Base-by-base conservation (phyloP, 176 grass and related monocot species). In the Luzula sylvatica region DNA sequence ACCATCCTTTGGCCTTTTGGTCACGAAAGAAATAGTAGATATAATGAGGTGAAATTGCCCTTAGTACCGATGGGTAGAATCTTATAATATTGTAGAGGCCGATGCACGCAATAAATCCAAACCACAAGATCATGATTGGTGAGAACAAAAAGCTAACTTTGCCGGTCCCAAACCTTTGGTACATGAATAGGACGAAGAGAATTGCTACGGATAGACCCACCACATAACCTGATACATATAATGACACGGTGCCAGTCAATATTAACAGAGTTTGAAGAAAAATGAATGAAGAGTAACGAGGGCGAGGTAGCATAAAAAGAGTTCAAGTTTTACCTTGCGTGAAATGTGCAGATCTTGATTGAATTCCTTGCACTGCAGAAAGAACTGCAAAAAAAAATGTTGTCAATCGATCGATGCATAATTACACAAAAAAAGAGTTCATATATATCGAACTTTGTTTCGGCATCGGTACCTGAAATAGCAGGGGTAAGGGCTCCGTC, bases 331-430 rank as follows among this genome's bases (percentile, higher is more conserved):
- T 74, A 77, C 86, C 63, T 81, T 92, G 80, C 28, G 69, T 92
- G 46, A 92, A 84, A 1, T 47, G 73, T 13, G 76, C 27, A 26
- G 76, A 92, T 58, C 76, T 85, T 25, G 80, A 78, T 59, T 92
- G 86, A 63, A 92, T 81, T 77, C 86, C 86, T 71, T 92, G 86
- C 49, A 92, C 86, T 9, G 86, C 86, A 3, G 86, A 92, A 6
- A 85, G 65, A 74, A 92, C 86, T 85, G 76, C 38, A 58, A 49
- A 61, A 21, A 12, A 48, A 20, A 47, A 45, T 46, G 15, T 48
- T 15, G 8, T 24, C 3, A 23, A n/a, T 63, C n/a, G 28, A 2
- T 48, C 23, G 13, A 26, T 11, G 3, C 3, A 48, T 46, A 20
- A 48, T 20, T 44, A n/a, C 23, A 44, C 21, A 59, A 28, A 47